These are phyloP conservation scores for Dendryphion nanum DNA, from an alignment of 2,329 filamentous ascomycete species.

Conservation along the genomic window DNA sequence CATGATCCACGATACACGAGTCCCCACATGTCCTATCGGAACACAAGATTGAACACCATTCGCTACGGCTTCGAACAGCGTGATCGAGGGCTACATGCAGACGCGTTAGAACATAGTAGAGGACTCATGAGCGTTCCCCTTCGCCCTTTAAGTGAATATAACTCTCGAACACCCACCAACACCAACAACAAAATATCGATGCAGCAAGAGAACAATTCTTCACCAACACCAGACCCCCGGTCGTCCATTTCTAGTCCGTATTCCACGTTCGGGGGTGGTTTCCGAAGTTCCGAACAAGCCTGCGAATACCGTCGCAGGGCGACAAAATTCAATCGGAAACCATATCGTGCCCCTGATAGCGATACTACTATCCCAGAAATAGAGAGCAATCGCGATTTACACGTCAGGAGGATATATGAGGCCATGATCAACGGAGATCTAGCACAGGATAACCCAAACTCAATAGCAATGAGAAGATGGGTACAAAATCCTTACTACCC, in stretches of 20 bases:
- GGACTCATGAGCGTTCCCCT: too few relatives aligned
- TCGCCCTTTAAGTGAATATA: too few relatives aligned
- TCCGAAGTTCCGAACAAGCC: constrained; percentile 18
- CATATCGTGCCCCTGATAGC: constrained; percentile 20
- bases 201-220: too few relatives aligned
- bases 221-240: background rate
- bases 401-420: constrained; percentile 29
- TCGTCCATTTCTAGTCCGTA: constrained; percentile 8
- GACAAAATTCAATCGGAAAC: constrained; percentile 24
- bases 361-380: constrained; percentile 23
- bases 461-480: constrained; percentile 35
- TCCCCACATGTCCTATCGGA: too few relatives aligned
- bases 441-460: constrained; percentile 29
- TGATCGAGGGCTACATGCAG: too few relatives aligned
- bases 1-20: too few relatives aligned
- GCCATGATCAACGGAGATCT: constrained; percentile 30
- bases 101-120: too few relatives aligned
- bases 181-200: too few relatives aligned
- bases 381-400: constrained; percentile 14
- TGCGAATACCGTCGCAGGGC: constrained; percentile 21
- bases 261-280: constrained; percentile 17
- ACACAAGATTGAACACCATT: too few relatives aligned
- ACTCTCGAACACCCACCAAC: too few relatives aligned
- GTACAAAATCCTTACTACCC: constrained; percentile 28
- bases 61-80: too few relatives aligned